phyloP scores from a whole-genome alignment of 1,284 basidiomycete species.

The Cryptococcus amylolentus region DNA sequence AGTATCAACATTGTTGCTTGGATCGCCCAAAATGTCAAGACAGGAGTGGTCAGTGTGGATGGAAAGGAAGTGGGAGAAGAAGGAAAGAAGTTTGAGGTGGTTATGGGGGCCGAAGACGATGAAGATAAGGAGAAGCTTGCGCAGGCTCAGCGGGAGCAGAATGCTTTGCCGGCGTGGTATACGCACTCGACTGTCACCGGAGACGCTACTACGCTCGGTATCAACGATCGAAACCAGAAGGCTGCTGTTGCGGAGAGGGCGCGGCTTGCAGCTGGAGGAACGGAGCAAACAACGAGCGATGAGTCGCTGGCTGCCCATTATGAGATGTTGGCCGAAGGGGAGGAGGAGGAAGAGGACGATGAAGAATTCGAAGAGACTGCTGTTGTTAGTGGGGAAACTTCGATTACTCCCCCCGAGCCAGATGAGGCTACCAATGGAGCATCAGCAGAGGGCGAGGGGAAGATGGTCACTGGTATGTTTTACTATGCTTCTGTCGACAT shows the following conservation, averaged over 20 bases:
- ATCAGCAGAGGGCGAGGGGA: not conserved
- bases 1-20: constrained; percentile 43
- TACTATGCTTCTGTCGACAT: not conserved
- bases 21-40: constrained; percentile 43
- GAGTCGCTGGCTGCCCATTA: constrained; percentile 32
- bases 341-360: constrained; percentile 25
- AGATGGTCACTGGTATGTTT: constrained; percentile 28
- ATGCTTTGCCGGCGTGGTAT: constrained; percentile 89
- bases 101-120: constrained; percentile 77
- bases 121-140: constrained; percentile 61
- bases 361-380: constrained; percentile 19
- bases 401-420: not conserved
- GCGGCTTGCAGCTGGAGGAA: not conserved
- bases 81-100: constrained; percentile 59
- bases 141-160: constrained; percentile 61
- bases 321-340: constrained; percentile 22
- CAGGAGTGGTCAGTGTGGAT: constrained; percentile 63
- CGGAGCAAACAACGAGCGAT: constrained; percentile 22
- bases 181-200: constrained; percentile 91
- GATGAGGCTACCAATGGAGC: not conserved
- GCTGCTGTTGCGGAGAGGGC: constrained; percentile 6
- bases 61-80: constrained; percentile 62
- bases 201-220: constrained; percentile 78
- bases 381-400: too few relatives aligned
- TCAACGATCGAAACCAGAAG: constrained; percentile 4